Evolutionary conservation across 805 yeast species (phyloP).

Genomic region (Limtongozyma cylindracea): DNA sequence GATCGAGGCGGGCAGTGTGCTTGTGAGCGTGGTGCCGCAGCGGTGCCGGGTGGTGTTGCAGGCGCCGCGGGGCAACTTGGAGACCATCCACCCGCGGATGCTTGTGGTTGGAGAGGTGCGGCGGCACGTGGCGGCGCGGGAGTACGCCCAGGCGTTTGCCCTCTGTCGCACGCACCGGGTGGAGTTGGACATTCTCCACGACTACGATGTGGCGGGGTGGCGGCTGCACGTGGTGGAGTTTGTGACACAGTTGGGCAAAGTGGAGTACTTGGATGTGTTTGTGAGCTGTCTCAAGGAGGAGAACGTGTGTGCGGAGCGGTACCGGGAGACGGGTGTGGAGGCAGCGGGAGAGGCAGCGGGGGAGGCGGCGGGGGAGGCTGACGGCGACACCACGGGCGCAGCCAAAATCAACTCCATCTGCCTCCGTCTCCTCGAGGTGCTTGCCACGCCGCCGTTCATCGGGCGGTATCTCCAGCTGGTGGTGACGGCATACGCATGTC

Average conservation of each 20-base stretch:
- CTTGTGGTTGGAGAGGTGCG: slow-evolving; percentile 76
- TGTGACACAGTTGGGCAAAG: slow-evolving; percentile 39
- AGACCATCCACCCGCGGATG: slow-evolving; percentile 80
- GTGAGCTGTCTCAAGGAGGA: slow-evolving; percentile 70
- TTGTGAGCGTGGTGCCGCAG: slow-evolving; percentile 63
- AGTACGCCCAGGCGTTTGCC: slow-evolving; percentile 51
- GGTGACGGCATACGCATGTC: slow-evolving; percentile 81
- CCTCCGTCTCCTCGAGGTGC: slow-evolving; percentile 32
- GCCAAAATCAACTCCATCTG: slow-evolving; percentile 54
- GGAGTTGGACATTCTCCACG: slow-evolving; percentile 73
- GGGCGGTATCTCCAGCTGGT: slow-evolving; percentile 45
- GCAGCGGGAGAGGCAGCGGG: neutral
- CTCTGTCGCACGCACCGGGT: slow-evolving; percentile 82
- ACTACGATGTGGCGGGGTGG: slow-evolving; percentile 56
- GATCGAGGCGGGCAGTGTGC: slow-evolving; percentile 77
- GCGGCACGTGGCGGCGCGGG: slow-evolving; percentile 24
- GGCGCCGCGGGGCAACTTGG: slow-evolving; percentile 91
- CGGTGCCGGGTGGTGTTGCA: slow-evolving; percentile 66
- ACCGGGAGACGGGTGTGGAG: slow-evolving; percentile 33
- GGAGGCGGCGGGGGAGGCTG: neutral
- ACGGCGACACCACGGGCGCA: slow-evolving; percentile 1
- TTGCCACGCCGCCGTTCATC: slow-evolving; percentile 23
- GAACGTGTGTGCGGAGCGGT: slow-evolving; percentile 63
- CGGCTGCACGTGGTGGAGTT: slow-evolving; percentile 35
- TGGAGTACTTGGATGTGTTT: slow-evolving; percentile 67